A percentile compares a stretch with the other conserved stretches of the same genome.
Conservation (phyloP, 78 protist genomes). For the Isochrysis galbana region DNA sequence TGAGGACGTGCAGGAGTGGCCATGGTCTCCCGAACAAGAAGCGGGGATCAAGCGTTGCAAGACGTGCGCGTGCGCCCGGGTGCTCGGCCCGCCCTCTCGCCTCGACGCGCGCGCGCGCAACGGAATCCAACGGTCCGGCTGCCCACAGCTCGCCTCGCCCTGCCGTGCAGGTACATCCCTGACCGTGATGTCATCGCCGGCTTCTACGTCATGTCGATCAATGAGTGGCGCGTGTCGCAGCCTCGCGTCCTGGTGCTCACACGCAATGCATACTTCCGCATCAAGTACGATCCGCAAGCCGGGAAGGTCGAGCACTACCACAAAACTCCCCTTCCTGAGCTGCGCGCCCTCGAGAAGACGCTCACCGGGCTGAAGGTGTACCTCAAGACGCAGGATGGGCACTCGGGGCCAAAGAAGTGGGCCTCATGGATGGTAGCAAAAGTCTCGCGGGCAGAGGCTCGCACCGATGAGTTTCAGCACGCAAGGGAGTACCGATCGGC, state of each 20-base stretch:
- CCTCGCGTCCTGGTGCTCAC: background rate
- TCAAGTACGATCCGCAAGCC: background rate
- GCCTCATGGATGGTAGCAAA: background rate
- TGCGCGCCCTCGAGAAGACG: conserved; percentile 1
- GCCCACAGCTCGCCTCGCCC: too few species aligned
- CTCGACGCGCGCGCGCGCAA: too few species aligned
- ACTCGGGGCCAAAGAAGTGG: background rate
- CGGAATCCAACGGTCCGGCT: too few species aligned
- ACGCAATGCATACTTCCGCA: background rate
- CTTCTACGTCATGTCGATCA: background rate
- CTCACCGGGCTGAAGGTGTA: background rate
- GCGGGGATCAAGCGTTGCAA: too few species aligned
- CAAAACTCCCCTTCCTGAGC: background rate
- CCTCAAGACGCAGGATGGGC: background rate
- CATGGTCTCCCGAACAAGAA: too few species aligned
- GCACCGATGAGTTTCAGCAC: background rate
- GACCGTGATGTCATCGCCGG: background rate
- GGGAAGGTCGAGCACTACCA: background rate
- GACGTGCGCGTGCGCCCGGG: too few species aligned
- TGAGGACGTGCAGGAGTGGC: too few species aligned
- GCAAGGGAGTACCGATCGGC: background rate
- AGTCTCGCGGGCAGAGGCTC: background rate
- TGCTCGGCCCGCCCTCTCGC: too few species aligned
- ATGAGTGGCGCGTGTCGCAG: background rate
- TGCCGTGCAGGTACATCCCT: too few species aligned